Conservation (phyloP, 768 basidiomycete genomes). For the Lyophyllum atratum region DNA sequence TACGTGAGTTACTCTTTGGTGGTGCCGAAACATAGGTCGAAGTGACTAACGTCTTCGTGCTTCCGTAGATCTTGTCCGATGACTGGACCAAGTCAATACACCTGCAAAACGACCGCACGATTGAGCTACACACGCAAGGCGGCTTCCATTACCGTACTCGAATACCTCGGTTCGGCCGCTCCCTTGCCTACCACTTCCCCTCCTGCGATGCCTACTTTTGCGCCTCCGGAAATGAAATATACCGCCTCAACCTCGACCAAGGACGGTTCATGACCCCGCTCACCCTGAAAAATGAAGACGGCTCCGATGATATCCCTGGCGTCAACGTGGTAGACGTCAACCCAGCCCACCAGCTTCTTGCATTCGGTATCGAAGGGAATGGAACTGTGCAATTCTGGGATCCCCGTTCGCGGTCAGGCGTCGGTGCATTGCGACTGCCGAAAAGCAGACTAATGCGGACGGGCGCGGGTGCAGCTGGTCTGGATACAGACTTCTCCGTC, state of each 20-base stretch:
- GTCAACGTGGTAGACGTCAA: constrained; percentile 94
- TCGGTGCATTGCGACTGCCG: constrained; percentile 71
- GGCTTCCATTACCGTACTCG: constrained; percentile 92
- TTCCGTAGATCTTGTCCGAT: constrained; percentile 81
- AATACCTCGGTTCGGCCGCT: constrained; percentile 92
- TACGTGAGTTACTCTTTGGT: constrained; percentile 58
- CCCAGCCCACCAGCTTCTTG: constrained; percentile 85
- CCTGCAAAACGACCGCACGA: constrained; percentile 91
- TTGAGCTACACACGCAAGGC: constrained; percentile 93
- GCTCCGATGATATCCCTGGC: constrained; percentile 64
- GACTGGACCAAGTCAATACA: constrained; percentile 99
- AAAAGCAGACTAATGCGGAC: constrained; percentile 48
- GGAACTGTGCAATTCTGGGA: constrained; percentile 97
- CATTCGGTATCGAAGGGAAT: constrained; percentile 85
- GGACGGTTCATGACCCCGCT: constrained; percentile 90
- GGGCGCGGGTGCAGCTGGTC: constrained; percentile 28
- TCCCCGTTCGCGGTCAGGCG: constrained; percentile 75
- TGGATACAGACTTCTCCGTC: constrained; percentile 50
- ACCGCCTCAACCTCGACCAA: constrained; percentile 92
- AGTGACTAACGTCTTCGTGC: background rate
- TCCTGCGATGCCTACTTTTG: constrained; percentile 89
- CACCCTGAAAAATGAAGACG: constrained; percentile 49
- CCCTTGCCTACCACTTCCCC: constrained; percentile 90
- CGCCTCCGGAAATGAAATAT: constrained; percentile 86
- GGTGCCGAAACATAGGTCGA: constrained; percentile 4